A percentile compares a stretch with the other conserved stretches of the same genome.
Conservation (phyloP, 176 grass and related monocot genomes). For the Otatea glauca region DNA sequence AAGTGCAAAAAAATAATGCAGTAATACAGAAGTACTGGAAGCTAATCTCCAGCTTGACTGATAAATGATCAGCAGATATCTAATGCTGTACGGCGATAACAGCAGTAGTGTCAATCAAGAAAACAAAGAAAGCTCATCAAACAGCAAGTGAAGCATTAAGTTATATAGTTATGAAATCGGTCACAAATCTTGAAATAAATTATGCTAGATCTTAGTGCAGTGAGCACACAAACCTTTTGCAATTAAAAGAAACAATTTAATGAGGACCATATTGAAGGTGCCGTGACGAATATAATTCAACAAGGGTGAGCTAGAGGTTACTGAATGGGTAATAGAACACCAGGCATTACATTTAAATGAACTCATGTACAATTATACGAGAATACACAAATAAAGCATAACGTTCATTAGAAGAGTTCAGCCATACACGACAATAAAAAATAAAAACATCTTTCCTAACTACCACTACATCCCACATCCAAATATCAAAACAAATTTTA, state of each 20-base stretch:
- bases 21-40: no score
- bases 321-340: neutral
- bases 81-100: no score
- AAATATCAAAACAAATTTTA: neutral
- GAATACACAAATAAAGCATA: neutral
- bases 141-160: neutral
- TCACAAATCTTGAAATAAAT: neutral
- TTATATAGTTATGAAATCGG: neutral
- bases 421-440: neutral
- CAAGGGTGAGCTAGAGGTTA: neutral
- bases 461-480: neutral
- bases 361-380: neutral
- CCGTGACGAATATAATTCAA: neutral
- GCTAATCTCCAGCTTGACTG: no score
- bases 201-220: neutral
- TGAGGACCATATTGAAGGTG: neutral
- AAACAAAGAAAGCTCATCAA: neutral
- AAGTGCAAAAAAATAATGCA: neutral
- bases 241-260: neutral
- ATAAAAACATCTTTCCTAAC: neutral
- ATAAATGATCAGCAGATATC: no score
- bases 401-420: neutral
- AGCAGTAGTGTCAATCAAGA: neutral
- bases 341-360: neutral
- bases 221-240: neutral